Conservation (phyloP, 2,329 filamentous ascomycete genomes). For the Cladosporium oxysporum region DNA sequence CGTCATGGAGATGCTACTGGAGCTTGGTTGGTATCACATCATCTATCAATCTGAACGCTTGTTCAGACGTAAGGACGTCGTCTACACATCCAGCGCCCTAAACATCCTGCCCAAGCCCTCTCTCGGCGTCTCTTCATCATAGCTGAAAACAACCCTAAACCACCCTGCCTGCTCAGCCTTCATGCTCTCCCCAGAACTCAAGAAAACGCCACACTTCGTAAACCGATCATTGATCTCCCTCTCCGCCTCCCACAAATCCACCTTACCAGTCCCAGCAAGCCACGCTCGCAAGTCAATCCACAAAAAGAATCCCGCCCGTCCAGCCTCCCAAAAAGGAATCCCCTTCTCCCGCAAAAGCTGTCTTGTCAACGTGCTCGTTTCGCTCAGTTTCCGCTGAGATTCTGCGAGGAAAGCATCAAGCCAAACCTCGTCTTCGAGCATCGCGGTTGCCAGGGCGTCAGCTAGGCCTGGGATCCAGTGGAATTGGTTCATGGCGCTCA, state of each 20-base stretch:
- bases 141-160: slow-evolving; percentile 57
- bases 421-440: slow-evolving; percentile 31
- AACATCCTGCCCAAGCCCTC: slow-evolving; percentile 41
- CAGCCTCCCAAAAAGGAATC: slow-evolving; percentile 42
- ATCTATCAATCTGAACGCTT: background rate
- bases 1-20: too few species aligned
- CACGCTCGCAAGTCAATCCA: slow-evolving; percentile 48
- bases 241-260: slow-evolving; percentile 42
- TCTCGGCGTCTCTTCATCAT: slow-evolving; percentile 15
- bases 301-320: slow-evolving; percentile 51
- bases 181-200: slow-evolving; percentile 53
- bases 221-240: slow-evolving; percentile 49
- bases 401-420: slow-evolving; percentile 13
- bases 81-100: slow-evolving; percentile 15
- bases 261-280: slow-evolving; percentile 33
- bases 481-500: slow-evolving; percentile 31
- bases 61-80: background rate
- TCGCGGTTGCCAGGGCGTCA: slow-evolving; percentile 36
- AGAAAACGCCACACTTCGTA: slow-evolving; percentile 50
- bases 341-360: slow-evolving; percentile 32
- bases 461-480: slow-evolving; percentile 35
- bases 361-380: slow-evolving; percentile 25
- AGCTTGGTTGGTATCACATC: background rate
- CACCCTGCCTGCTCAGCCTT: slow-evolving; percentile 50
- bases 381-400: slow-evolving; percentile 24